Percentiles rank a stretch among this genome's conserved stretches.
Conservation (phyloP, 1,139 yeast genomes). For the Pichia sp. region DNA sequence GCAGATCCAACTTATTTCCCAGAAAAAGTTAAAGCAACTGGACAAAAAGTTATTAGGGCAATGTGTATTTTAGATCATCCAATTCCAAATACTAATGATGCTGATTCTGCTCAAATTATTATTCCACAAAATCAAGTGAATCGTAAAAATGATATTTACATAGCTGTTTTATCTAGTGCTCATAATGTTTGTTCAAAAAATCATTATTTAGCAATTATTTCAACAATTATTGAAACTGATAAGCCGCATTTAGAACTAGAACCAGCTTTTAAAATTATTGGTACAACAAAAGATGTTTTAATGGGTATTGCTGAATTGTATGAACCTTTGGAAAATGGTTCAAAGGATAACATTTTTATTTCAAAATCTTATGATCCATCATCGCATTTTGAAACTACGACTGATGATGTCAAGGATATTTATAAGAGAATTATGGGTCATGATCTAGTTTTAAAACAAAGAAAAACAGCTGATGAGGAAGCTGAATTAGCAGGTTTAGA, state of each 20-base stretch:
- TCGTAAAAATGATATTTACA: constrained; percentile 89
- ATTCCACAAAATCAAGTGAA: constrained; percentile 95
- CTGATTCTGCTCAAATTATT: constrained; percentile 88
- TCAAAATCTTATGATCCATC: constrained; percentile 89
- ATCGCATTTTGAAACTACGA: constrained; percentile 92
- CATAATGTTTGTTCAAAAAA: constrained; percentile 92
- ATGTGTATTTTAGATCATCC: constrained; percentile 92
- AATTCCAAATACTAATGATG: constrained; percentile 71
- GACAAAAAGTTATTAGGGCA: constrained; percentile 86
- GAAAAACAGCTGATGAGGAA: constrained; percentile 60
- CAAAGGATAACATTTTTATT: constrained; percentile 68
- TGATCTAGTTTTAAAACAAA: constrained; percentile 78
- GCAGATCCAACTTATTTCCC: constrained; percentile 99
- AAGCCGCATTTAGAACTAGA: constrained; percentile 89
- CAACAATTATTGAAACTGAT: constrained; percentile 92
- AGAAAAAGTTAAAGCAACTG: constrained; percentile 76
- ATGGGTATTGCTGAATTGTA: constrained; percentile 93
- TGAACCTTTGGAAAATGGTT: constrained; percentile 83
- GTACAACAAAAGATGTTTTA: constrained; percentile 73
- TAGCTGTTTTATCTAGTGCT: constrained; percentile 83
- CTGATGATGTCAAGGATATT: constrained; percentile 93
- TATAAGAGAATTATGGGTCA: constrained; percentile 89
- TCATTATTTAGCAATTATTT: constrained; percentile 85
- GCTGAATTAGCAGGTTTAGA: constrained; percentile 35
- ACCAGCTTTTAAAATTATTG: constrained; percentile 89